Evolutionary conservation across 257 asterid species (phyloP).

Genomic region (Echium plantagineum): DNA sequence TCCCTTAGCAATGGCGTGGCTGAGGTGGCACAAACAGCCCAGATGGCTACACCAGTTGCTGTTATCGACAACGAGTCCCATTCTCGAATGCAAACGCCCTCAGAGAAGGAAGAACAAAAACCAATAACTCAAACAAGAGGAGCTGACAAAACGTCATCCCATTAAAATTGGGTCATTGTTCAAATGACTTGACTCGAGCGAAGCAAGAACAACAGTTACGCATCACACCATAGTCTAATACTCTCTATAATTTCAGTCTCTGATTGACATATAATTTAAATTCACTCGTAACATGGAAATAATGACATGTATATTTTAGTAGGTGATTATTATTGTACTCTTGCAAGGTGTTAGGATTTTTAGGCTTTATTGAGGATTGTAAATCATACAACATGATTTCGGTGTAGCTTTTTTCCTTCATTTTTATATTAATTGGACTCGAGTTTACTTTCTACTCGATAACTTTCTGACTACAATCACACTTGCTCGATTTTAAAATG

Average conservation of each 20-base stretch:
- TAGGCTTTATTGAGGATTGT: neutral
- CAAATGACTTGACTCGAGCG: constrained; percentile 22
- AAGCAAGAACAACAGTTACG: constrained; percentile 28
- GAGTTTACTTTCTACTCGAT: no score
- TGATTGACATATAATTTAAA: no score
- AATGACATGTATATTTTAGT: neutral
- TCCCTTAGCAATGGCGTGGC: constrained; percentile 44
- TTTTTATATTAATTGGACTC: no score
- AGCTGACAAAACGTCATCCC: constrained; percentile 20
- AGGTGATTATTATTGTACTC: neutral
- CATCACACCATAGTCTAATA: constrained; percentile 19
- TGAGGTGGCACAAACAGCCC: constrained; percentile 24
- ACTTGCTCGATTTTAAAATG: no score
- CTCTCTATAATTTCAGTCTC: neutral
- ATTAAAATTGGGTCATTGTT: constrained; percentile 35
- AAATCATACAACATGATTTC: neutral
- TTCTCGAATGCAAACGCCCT: constrained; percentile 23
- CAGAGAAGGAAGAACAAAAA: constrained; percentile 46
- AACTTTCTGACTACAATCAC: no score
- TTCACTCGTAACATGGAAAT: neutral
- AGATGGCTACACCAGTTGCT: constrained; percentile 19
- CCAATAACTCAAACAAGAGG: constrained; percentile 17
- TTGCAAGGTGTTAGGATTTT: neutral
- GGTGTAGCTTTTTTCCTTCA: neutral
- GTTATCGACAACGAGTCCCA: constrained; percentile 17